phyloP scores from a whole-genome alignment of 1,139 yeast species.

The Debaryomyces singareniensis region DNA sequence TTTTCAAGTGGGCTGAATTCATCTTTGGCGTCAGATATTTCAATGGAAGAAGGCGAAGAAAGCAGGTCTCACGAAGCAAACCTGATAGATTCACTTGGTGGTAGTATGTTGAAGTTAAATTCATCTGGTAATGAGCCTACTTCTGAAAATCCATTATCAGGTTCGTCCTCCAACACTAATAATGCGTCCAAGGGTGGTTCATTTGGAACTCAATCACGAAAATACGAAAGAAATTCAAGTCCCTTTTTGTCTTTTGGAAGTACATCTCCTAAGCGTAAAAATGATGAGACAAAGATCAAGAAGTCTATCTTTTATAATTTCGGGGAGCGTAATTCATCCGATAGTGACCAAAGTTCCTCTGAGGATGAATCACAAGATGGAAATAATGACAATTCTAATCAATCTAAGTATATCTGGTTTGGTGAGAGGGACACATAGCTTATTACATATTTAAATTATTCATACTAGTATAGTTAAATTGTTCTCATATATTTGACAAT shows the following conservation, averaged over 20 bases:
- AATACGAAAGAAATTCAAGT: too few species aligned
- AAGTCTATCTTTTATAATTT: background rate
- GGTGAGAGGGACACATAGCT: background rate
- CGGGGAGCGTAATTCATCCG: background rate
- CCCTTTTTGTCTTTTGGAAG: too few species aligned
- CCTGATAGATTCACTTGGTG: too few species aligned
- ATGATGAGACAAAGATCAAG: background rate
- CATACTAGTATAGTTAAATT: too few species aligned
- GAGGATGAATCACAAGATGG: background rate
- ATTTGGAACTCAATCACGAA: too few species aligned
- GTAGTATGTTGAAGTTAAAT: too few species aligned
- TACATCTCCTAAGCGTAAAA: background rate
- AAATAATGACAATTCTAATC: background rate
- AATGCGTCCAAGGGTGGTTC: too few species aligned
- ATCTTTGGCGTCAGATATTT: conserved; percentile 11
- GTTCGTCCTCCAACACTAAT: too few species aligned
- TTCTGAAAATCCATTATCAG: too few species aligned
- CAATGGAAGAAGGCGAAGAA: conserved; percentile 7
- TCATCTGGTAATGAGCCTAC: too few species aligned
- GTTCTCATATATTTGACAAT: background rate
- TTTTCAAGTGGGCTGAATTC: conserved; percentile 9
- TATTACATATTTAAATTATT: background rate
- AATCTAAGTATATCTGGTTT: background rate
- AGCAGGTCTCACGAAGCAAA: too few species aligned
- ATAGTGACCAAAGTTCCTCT: background rate